These are phyloP conservation scores for Cystobasidiopsis lactophilus DNA, from an alignment of 768 basidiomycete species.

Conservation along the genomic window DNA sequence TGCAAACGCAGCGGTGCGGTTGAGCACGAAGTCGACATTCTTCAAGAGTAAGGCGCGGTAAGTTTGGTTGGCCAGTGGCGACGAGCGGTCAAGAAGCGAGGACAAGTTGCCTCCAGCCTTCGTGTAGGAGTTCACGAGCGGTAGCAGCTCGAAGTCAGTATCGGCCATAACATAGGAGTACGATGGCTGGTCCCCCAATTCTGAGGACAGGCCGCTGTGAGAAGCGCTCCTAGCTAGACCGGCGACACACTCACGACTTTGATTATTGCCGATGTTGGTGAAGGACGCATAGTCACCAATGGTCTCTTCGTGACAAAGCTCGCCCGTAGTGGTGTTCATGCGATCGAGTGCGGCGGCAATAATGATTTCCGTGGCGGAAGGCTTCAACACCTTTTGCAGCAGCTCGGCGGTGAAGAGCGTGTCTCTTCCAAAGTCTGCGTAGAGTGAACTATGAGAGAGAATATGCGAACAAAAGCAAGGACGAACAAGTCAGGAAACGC, in stretches of 20 bases:
- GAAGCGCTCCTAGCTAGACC: too few relatives aligned
- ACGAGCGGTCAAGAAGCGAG: conserved; percentile 17
- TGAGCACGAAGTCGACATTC: conserved; percentile 28
- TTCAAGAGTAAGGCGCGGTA: conserved; percentile 27
- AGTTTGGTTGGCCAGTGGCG: conserved; percentile 29
- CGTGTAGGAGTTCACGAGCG: conserved; percentile 26
- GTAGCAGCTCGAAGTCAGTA: conserved; percentile 30
- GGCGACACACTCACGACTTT: too few relatives aligned
- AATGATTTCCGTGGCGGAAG: conserved; percentile 29
- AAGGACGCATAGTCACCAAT: conserved; percentile 28
- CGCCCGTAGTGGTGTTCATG: conserved; percentile 27
- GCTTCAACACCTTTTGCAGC: conserved; percentile 28
- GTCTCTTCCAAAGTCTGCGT: conserved; percentile 24
- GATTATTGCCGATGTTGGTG: too few relatives aligned
- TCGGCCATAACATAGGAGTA: conserved; percentile 28
- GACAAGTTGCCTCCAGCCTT: too few relatives aligned
- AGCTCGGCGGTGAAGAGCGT: conserved; percentile 30
- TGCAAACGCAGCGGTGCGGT: conserved; percentile 28
- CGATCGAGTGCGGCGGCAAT: conserved; percentile 31
- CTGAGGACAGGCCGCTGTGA: too few relatives aligned
- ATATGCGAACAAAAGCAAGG: not conserved
- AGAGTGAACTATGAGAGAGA: conserved; percentile 7
- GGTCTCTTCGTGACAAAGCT: conserved; percentile 30
- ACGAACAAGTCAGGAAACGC: not conserved
- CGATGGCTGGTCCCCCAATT: too few relatives aligned